A percentile compares a stretch with the other conserved stretches of the same genome.
phyloP scores from a whole-genome alignment of 768 basidiomycete genomes.

The Auricularia heimuer region DNA sequence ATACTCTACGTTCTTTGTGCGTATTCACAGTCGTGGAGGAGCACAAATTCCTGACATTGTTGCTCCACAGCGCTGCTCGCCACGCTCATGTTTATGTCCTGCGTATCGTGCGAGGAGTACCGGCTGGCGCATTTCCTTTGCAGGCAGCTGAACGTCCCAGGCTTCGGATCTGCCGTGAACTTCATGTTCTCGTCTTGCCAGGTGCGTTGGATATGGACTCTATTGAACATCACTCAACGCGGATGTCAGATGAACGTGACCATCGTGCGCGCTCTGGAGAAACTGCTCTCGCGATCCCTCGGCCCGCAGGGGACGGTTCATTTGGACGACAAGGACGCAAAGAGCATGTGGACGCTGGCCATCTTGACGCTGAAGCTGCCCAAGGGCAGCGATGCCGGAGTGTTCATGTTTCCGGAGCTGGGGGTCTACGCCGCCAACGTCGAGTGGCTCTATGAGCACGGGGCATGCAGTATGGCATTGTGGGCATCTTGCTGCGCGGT shows the following conservation, averaged over 20 bases:
- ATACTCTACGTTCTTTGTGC: background rate
- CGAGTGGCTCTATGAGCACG: background rate
- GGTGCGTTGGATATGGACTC: background rate
- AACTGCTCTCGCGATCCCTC: background rate
- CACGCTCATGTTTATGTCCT: too few species aligned
- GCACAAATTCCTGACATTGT: too few species aligned
- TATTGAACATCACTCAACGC: too few species aligned
- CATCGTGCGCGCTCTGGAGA: background rate
- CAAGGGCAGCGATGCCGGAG: background rate
- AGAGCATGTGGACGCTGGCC: background rate
- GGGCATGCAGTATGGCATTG: background rate
- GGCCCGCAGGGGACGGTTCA: background rate
- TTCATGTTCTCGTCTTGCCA: background rate
- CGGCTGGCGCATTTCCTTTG: background rate
- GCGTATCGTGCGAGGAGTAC: too few species aligned
- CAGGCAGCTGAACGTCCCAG: background rate
- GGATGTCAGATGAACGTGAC: background rate
- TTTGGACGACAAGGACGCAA: background rate
- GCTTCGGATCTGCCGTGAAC: background rate
- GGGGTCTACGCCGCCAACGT: background rate
- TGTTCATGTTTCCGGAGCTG: background rate
- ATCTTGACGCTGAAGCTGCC: background rate
- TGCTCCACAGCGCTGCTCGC: too few species aligned
- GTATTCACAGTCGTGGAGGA: background rate
- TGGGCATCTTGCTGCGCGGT: background rate